A percentile compares a stretch with the other conserved stretches of the same genome.
These are phyloP conservation scores for Malassezia nana DNA, from an alignment of 1,284 basidiomycete species.

Conservation along the genomic window DNA sequence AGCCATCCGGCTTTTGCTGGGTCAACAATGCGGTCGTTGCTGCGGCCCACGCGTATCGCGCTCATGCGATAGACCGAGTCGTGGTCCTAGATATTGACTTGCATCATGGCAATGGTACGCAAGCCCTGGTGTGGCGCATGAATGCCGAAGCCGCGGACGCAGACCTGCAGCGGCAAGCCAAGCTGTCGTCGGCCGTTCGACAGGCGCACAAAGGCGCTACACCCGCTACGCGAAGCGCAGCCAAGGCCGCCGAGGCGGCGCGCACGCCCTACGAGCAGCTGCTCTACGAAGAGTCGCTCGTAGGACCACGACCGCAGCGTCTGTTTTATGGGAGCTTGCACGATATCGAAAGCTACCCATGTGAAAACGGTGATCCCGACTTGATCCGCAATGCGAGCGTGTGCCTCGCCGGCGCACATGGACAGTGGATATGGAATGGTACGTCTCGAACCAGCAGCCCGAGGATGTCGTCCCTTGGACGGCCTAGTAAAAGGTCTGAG, in stretches of 20 bases:
- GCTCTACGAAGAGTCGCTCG: constrained; percentile 14
- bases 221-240: not conserved
- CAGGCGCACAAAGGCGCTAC: constrained; percentile 11
- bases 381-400: constrained; percentile 71
- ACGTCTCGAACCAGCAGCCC: not conserved
- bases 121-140: constrained; percentile 79
- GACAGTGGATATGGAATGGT: constrained; percentile 62
- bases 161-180: constrained; percentile 27
- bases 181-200: constrained; percentile 18
- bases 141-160: constrained; percentile 64
- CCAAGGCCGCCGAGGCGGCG: constrained; percentile 9
- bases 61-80: constrained; percentile 66
- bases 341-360: constrained; percentile 78
- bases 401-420: constrained; percentile 68
- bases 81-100: constrained; percentile 88
- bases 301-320: constrained; percentile 51
- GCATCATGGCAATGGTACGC: constrained; percentile 78
- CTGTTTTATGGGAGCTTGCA: constrained; percentile 81
- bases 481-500: constrained; percentile 41
- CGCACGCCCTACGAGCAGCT: constrained; percentile 14
- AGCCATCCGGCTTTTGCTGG: constrained; percentile 74
- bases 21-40: constrained; percentile 85
- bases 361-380: constrained; percentile 73
- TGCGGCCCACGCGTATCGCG: constrained; percentile 80
- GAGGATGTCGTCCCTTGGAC: constrained; percentile 2